Percentiles rank a stretch among this genome's conserved stretches.
Conservation (phyloP, 768 basidiomycete species). For the Boletales sp. region DNA sequence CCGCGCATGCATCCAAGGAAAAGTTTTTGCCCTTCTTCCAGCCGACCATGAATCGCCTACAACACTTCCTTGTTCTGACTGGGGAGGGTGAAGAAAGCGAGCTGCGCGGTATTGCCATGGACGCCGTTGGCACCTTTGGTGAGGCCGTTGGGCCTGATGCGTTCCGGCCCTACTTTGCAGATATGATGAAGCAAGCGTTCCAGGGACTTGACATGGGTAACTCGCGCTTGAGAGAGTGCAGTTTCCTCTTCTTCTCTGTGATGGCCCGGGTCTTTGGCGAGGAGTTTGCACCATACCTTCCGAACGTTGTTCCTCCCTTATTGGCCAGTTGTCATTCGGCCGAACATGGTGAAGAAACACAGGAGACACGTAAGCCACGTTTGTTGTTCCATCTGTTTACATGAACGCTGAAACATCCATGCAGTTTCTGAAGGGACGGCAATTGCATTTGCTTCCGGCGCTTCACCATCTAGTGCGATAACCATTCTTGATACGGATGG, state of each 20-base stretch:
- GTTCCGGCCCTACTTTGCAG: constrained; percentile 94
- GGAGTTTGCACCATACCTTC: constrained; percentile 87
- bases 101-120: constrained; percentile 95
- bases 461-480: constrained; percentile 69
- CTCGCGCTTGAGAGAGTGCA: constrained; percentile 87
- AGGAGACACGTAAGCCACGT: constrained; percentile 38
- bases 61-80: constrained; percentile 82
- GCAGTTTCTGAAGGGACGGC: constrained; percentile 50
- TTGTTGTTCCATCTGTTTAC: neutral
- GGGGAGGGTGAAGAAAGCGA: constrained; percentile 91
- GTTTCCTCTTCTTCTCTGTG: constrained; percentile 96
- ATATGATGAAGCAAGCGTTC: constrained; percentile 95
- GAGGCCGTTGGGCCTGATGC: constrained; percentile 93
- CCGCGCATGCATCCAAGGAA: constrained; percentile 91
- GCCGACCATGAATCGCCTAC: constrained; percentile 82
- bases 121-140: constrained; percentile 97
- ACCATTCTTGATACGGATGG: constrained; percentile 51
- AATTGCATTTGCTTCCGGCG: constrained; percentile 69
- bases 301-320: constrained; percentile 82
- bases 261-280: constrained; percentile 97
- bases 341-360: constrained; percentile 67
- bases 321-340: constrained; percentile 71
- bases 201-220: constrained; percentile 84
- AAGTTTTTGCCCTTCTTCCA: constrained; percentile 94
- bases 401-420: neutral